A percentile compares a stretch with the other conserved stretches of the same genome.
phyloP scores from a whole-genome alignment of 768 basidiomycete genomes.

The Naganishia onofrii region DNA sequence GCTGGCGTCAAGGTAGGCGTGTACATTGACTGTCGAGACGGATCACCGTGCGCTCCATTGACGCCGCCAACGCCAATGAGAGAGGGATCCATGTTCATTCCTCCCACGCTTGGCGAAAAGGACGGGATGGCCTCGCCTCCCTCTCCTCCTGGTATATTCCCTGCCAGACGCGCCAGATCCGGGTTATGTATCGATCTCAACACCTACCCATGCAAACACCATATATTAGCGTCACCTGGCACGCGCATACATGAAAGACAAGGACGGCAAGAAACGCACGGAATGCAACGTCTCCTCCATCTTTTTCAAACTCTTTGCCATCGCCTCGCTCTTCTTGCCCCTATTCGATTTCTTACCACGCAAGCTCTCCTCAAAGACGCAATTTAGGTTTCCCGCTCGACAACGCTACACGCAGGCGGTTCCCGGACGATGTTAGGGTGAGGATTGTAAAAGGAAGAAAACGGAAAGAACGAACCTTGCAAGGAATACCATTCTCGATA shows the following conservation, averaged over 20 bases:
- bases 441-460: not conserved
- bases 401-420: no score
- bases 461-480: constrained; percentile 38
- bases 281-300: constrained; percentile 60
- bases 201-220: constrained; percentile 45
- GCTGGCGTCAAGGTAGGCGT: no score
- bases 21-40: not conserved
- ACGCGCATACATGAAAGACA: not conserved
- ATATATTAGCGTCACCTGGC: no score
- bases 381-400: constrained; percentile 62
- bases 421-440: no score
- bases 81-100: not conserved
- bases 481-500: constrained; percentile 41
- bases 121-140: not conserved
- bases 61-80: not conserved
- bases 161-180: constrained; percentile 13
- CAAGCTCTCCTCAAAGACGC: constrained; percentile 94
- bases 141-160: constrained; percentile 13
- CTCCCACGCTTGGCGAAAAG: not conserved
- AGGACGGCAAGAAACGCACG: constrained; percentile 47
- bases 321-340: constrained; percentile 37
- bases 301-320: constrained; percentile 38
- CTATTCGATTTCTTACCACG: constrained; percentile 68
- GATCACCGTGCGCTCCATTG: not conserved
- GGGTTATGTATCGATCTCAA: constrained; percentile 84